Evolutionary conservation across 129 eudicot species (phyloP).

Genomic region (carrot (Daucus carota)): DH1_v3.0 NC_030382.2:44623001-44623500

Average conservation of each 20-base stretch:
- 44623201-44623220: constrained; percentile 50
- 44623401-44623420: constrained; percentile 27
- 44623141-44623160: constrained; percentile 3
- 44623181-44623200: constrained; percentile 35
- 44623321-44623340: constrained; percentile 50
- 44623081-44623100: constrained; percentile 17
- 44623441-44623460: constrained; percentile 52
- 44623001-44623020: constrained; percentile 14
- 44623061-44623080: constrained; percentile 4
- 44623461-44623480: constrained; percentile 54
- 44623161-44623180: constrained; percentile 18
- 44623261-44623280: constrained; percentile 98
- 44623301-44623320: constrained; percentile 47
- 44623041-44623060: constrained; percentile 16
- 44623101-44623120: constrained; percentile 27
- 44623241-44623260: constrained; percentile 55
- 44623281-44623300: constrained; percentile 83
- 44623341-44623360: constrained; percentile 43
- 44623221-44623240: constrained; percentile 45
- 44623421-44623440: constrained; percentile 68
- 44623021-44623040: constrained; percentile 11
- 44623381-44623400: constrained; percentile 9
- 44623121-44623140: constrained; percentile 19
- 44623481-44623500: constrained; percentile 62
- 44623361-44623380: constrained; percentile 15